Percentiles rank a stretch among this genome's conserved stretches.
Conservation (phyloP, 2,329 filamentous ascomycete species). For the Phyllosticta paracitricarpa region DNA sequence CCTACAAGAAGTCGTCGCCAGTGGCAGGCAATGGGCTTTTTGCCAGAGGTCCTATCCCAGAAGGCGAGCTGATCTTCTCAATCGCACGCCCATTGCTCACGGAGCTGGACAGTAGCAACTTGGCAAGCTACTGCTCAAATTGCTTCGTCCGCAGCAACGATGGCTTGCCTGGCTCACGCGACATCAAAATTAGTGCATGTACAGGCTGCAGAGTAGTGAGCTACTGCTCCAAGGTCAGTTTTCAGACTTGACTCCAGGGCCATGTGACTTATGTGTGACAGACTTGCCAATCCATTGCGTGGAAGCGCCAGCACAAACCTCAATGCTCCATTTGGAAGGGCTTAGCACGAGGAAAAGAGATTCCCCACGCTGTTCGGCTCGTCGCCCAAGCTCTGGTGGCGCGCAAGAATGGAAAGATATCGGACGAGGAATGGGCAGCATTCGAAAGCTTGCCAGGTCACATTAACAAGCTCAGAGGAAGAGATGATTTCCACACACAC, state of each 20-base stretch:
- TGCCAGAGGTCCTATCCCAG: constrained; percentile 36
- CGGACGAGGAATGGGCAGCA: constrained; percentile 31
- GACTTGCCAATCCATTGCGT: constrained; percentile 50
- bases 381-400: constrained; percentile 44
- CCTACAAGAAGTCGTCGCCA: constrained; percentile 13
- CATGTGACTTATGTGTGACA: constrained; percentile 19
- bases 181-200: constrained; percentile 41
- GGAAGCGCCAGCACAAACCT: constrained; percentile 48
- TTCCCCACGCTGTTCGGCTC: constrained; percentile 48
- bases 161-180: constrained; percentile 17
- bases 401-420: constrained; percentile 27
- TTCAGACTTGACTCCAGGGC: background rate
- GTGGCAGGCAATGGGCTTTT: constrained; percentile 45
- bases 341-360: constrained; percentile 18
- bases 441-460: constrained; percentile 40
- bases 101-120: constrained; percentile 42
- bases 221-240: constrained; percentile 50
- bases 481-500: constrained; percentile 34
- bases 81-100: constrained; percentile 44
- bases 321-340: constrained; percentile 40
- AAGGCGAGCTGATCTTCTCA: constrained; percentile 40
- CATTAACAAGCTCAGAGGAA: constrained; percentile 36
- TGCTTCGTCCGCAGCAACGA: constrained; percentile 40
- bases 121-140: constrained; percentile 47
- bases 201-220: constrained; percentile 47